These are phyloP conservation scores for Colletotrichum euphorbiae DNA, from an alignment of 2,329 filamentous ascomycete genomes.

Conservation along the genomic window DNA sequence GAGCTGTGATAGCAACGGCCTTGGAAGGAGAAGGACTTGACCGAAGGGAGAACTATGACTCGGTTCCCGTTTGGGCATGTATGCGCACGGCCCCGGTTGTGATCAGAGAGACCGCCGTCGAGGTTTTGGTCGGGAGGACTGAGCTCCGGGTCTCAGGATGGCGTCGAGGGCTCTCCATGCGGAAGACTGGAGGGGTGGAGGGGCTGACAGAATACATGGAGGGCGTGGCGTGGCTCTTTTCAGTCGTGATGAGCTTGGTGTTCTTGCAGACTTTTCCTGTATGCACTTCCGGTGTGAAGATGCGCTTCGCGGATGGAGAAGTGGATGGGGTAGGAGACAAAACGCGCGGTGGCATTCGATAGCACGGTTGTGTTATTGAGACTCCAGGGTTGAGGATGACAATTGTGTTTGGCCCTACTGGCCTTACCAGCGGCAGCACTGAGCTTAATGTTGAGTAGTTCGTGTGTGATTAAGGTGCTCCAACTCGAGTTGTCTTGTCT, in stretches of 20 bases:
- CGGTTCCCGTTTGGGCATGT: slow-evolving; percentile 25
- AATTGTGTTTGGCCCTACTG: not conserved
- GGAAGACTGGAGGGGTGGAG: not conserved
- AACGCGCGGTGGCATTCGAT: not conserved
- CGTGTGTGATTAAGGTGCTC: not conserved
- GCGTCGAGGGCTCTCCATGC: slow-evolving; percentile 19
- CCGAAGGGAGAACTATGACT: slow-evolving; percentile 21
- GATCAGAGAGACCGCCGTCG: slow-evolving; percentile 26
- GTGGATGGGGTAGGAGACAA: not conserved
- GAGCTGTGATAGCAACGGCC: not conserved
- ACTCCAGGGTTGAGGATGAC: not conserved
- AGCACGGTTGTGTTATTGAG: not conserved
- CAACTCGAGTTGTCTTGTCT: not conserved
- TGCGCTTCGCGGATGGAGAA: slow-evolving; percentile 5
- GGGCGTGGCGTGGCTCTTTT: slow-evolving; percentile 5
- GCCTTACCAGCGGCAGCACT: slow-evolving; percentile 9
- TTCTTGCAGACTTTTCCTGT: not conserved
- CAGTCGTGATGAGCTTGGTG: not conserved
- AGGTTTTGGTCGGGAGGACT: slow-evolving; percentile 21
- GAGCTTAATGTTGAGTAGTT: not conserved
- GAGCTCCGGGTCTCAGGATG: slow-evolving; percentile 39
- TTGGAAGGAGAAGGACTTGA: not conserved
- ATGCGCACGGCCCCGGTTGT: slow-evolving; percentile 24
- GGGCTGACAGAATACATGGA: not conserved
- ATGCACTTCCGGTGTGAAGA: not conserved